These are phyloP conservation scores for Fusarium dlaminii DNA, from an alignment of 2,329 filamentous ascomycete species.

Conservation along the genomic window DNA sequence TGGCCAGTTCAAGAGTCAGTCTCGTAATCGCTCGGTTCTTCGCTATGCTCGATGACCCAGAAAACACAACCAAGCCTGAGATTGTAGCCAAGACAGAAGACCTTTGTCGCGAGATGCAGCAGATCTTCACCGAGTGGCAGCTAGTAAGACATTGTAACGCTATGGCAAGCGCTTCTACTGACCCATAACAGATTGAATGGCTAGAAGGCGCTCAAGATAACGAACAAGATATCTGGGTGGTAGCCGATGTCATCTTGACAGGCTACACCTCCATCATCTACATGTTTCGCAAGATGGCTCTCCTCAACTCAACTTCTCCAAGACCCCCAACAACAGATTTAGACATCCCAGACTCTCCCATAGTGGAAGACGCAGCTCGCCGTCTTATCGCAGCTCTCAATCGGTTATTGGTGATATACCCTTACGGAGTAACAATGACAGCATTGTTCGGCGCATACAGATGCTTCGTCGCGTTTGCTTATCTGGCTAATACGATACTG, in stretches of 20 bases:
- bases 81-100: constrained; percentile 42
- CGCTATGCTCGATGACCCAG: constrained; percentile 39
- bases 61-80: constrained; percentile 28
- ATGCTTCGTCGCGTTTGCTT: constrained; percentile 43
- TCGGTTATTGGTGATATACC: constrained; percentile 30
- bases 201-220: constrained; percentile 26
- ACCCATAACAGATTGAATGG: constrained; percentile 37
- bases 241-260: constrained; percentile 43
- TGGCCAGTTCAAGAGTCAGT: constrained; percentile 43
- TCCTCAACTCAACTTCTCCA: constrained; percentile 42
- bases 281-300: constrained; percentile 47
- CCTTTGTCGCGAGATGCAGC: constrained; percentile 41
- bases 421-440: constrained; percentile 39
- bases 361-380: constrained; percentile 42
- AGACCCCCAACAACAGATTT: constrained; percentile 39
- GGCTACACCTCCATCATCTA: constrained; percentile 47
- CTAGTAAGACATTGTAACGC: constrained; percentile 21
- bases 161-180: background rate
- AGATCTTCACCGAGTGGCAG: constrained; percentile 43
- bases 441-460: constrained; percentile 42
- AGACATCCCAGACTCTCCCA: constrained; percentile 43
- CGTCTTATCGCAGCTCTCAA: constrained; percentile 33
- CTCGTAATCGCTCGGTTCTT: constrained; percentile 46
- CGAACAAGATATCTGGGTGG: constrained; percentile 41
- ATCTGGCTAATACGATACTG: constrained; percentile 38